Evolutionary conservation across 352 stramenopile genomes (phyloP), one percentile per base, ranked within the genome.

Genomic region (Phytophthora pinifolia): DNA sequence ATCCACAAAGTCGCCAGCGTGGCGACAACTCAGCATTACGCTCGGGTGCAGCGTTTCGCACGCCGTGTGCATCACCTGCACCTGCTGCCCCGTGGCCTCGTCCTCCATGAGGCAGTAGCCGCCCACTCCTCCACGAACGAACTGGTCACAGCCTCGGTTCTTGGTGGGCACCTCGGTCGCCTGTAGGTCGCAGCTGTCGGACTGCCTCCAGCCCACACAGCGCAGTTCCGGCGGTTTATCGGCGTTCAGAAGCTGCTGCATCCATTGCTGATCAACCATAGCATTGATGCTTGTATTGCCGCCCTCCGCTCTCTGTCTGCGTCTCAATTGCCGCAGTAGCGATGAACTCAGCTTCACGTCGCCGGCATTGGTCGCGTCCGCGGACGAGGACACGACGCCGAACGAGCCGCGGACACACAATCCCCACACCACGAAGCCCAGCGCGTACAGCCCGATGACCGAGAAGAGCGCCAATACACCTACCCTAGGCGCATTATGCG

Each of bases 61-160:
- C 36, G 58, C 46, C 8, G 51, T 66, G 41, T 65, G 49, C 65
- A 84, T 79, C 9, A 76, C 41, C 32, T 62, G 59, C 33, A 79
- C n/a, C 38, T 76, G 48, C 25, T 67, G 54, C 1, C 73, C 74
- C 0, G 65, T 65, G 8, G 27, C 46, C 13, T 69, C 56, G 34
- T 79, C 58, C 45, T 67, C 42, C 54, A 86, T 69, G 4, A 78
- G 41, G 48, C 78, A 88, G 62, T 79, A 86, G 10, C 78, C 78
- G 2, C 67, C 60, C 36, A 68, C 33, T 45, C 66, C 67, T 18
- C 65, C 70, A 17, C 48, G 58, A 9, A 86, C 58, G 22, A 68
- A 65, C 18, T 68, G 61, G 38, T 76, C 49, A 31, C 78, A 89
- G 8, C 56, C 65, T 39, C 60, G 59, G 56, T 83, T 71, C 43